phyloP scores from a whole-genome alignment of 2,329 filamentous ascomycete species.

The Xylaria hypoxylon region DNA sequence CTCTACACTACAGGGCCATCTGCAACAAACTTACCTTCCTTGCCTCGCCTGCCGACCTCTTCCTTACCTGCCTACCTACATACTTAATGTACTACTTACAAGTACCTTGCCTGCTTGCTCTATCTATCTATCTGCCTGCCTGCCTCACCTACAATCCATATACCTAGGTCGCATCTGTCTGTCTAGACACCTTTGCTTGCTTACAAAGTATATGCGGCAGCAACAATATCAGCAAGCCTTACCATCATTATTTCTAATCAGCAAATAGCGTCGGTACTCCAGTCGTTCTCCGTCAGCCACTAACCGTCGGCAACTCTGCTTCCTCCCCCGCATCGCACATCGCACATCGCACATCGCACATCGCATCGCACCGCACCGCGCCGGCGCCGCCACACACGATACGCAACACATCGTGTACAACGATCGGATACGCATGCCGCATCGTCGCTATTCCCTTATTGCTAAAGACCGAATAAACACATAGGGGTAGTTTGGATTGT shows the following conservation, averaged over 20 bases:
- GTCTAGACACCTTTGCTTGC: constrained; percentile 2
- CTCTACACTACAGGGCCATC: too few species aligned
- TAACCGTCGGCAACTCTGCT: constrained; percentile 30
- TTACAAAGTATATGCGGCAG: constrained; percentile 5
- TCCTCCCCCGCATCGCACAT: constrained; percentile 29
- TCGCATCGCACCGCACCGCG: constrained; percentile 16
- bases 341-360: too few species aligned
- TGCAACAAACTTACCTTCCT: too few species aligned
- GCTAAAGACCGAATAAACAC: background rate
- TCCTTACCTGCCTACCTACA: background rate
- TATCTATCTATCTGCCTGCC: constrained; percentile 5
- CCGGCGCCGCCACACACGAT: constrained; percentile 12
- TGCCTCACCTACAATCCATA: background rate
- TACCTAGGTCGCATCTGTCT: too few species aligned
- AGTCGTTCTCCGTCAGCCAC: constrained; percentile 15
- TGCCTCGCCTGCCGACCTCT: background rate
- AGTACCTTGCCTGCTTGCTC: too few species aligned
- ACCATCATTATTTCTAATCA: constrained; percentile 18
- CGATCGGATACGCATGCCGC: constrained; percentile 28
- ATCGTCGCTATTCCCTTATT: background rate
- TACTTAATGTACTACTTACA: background rate
- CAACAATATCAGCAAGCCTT: background rate
- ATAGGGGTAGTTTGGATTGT: constrained; percentile 1
- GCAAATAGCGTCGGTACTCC: constrained; percentile 16
- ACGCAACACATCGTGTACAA: constrained; percentile 30